These are phyloP conservation scores for Polytrichum commune DNA, from an alignment of 225 moss, liverwort and hornwort genomes.

Conservation along the genomic window DNA sequence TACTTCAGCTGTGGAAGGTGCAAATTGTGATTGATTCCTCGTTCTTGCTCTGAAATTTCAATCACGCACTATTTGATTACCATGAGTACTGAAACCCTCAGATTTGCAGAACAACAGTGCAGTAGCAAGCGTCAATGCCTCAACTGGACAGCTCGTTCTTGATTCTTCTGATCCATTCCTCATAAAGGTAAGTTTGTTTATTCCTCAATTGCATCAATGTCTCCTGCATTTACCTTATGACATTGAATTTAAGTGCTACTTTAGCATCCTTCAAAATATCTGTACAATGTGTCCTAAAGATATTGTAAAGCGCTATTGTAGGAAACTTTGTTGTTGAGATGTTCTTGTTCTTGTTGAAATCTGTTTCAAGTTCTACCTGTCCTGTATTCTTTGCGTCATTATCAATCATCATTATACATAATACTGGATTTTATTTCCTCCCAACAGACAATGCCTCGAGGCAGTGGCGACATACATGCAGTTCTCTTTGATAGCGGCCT, in stretches of 20 bases:
- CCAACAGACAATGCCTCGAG: slow-evolving; percentile 72
- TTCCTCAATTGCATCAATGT: not conserved
- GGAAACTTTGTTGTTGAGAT: too few species aligned
- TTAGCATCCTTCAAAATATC: too few species aligned
- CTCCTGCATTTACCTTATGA: too few species aligned
- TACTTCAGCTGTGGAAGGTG: too few species aligned
- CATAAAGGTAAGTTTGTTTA: slow-evolving; percentile 44
- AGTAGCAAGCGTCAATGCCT: slow-evolving; percentile 64
- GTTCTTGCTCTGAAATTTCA: not conserved
- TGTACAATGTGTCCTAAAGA: too few species aligned
- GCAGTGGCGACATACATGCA: slow-evolving; percentile 72
- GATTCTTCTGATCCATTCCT: slow-evolving; percentile 65
- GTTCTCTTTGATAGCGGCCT: slow-evolving; percentile 58
- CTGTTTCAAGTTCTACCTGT: too few species aligned
- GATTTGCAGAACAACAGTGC: slow-evolving; percentile 44
- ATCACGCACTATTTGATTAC: not conserved
- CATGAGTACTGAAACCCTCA: not conserved
- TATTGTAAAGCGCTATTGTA: too few species aligned
- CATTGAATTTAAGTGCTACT: too few species aligned
- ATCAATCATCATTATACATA: not conserved
- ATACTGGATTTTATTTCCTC: not conserved
- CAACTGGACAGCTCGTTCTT: slow-evolving; percentile 53
- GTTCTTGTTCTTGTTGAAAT: too few species aligned
- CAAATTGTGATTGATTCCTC: not conserved
- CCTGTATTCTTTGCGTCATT: not conserved